Evolutionary conservation across 768 basidiomycete genomes (phyloP).

Genomic region (Russula abietina): DNA sequence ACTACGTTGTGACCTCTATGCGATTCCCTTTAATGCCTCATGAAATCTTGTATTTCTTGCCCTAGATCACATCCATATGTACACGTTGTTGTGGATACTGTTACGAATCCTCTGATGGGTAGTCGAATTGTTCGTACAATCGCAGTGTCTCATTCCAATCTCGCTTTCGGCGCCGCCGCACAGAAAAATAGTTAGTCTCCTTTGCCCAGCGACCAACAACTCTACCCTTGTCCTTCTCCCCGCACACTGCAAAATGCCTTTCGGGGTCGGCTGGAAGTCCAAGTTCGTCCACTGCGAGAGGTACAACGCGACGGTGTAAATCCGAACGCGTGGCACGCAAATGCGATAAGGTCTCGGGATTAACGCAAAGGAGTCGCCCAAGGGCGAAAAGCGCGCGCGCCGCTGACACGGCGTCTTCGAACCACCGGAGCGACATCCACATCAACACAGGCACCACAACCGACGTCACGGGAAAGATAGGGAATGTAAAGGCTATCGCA

Average conservation of each 20-base stretch:
- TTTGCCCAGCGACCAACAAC: slow-evolving; percentile 65
- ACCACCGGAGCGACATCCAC: slow-evolving; percentile 89
- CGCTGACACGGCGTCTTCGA: slow-evolving; percentile 76
- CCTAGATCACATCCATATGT: slow-evolving; percentile 8
- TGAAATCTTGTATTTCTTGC: neutral
- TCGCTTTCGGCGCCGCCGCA: slow-evolving; percentile 70
- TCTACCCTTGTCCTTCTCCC: slow-evolving; percentile 66
- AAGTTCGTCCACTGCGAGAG: slow-evolving; percentile 50
- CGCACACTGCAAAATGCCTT: slow-evolving; percentile 49
- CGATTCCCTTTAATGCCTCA: neutral
- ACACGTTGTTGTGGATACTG: slow-evolving; percentile 2
- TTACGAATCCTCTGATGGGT: slow-evolving; percentile 51
- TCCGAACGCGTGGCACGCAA: slow-evolving; percentile 50
- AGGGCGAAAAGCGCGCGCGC: slow-evolving; percentile 69
- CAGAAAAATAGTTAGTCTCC: slow-evolving; percentile 68
- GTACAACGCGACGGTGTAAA: slow-evolving; percentile 61
- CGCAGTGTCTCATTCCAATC: slow-evolving; percentile 88
- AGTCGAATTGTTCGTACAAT: slow-evolving; percentile 78
- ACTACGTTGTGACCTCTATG: neutral
- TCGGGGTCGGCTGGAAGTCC: slow-evolving; percentile 69
- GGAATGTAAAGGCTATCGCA: slow-evolving; percentile 53
- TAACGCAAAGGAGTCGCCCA: slow-evolving; percentile 54
- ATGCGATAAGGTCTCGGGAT: slow-evolving; percentile 47
- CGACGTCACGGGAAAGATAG: slow-evolving; percentile 50
- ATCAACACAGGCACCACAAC: slow-evolving; percentile 64